Evolutionary conservation across 768 basidiomycete species (phyloP), one percentile per base, ranked within the genome.

Genomic region (Serendipita sp.): DNA sequence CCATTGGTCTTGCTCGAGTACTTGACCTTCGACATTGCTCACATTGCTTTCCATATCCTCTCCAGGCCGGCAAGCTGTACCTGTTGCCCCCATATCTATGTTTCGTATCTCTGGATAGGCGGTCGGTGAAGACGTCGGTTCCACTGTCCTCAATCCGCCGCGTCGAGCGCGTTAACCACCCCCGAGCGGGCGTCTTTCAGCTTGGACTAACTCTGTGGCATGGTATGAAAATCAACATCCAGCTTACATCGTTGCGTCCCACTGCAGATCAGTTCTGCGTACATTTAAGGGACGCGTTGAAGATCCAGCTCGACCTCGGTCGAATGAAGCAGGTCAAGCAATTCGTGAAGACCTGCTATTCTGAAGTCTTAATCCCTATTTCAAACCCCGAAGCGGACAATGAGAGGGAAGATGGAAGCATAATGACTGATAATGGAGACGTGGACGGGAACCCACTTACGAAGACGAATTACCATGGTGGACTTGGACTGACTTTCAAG

Each of bases 201-300:
- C 80, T 99, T 34, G 93, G 91, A 69, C 76, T 98, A 18, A 81
- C 85, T n/a, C 83, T 89, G 62, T 97, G 93, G 90, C 92, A 98
- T 72, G 86, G 90, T 40, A n/a, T 8, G 33, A 62, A 76, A 75
- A 74, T 29, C 18, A 27, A 95, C 67, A 83, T 98, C 1, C 96
- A 98, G 76, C 76, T 99, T 62, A 97, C 95, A 0, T 91, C 92
- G 1, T 80, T 98, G 29, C 81, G 93, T 31, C 92, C 93, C 15
- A 92, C 91, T 0, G 95, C 94, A 16, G 93, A 96, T 69, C 80
- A 86, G 36, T 99, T 98, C 78, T 96, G 94, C 71, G 81, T 86
- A 1, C 77, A 91, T 3, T 81, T 99, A 0, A 85, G 93, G 5
- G 88, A 94, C 68, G 86, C 89, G 2, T 80, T 99, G 67, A 96